A percentile compares a stretch with the other conserved stretches of the same genome.
These are phyloP conservation scores for Kwoniella dejecticola DNA, from an alignment of 768 basidiomycete species.

Conservation along the genomic window DNA sequence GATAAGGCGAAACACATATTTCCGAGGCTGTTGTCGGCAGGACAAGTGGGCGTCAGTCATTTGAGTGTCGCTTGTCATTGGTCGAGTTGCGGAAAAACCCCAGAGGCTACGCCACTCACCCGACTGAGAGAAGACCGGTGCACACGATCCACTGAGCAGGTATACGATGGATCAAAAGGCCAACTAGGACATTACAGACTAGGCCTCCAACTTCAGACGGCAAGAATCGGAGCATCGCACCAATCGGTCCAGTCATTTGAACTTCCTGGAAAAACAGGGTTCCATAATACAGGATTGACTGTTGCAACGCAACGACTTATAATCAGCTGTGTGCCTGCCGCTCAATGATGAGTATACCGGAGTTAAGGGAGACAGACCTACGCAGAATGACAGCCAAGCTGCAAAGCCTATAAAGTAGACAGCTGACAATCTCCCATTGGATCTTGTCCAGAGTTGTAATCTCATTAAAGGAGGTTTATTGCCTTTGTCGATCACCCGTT, in stretches of 20 bases:
- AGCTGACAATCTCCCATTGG: conserved; percentile 45
- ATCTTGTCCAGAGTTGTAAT: conserved; percentile 49
- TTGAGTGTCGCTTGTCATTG: not conserved
- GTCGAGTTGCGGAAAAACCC: conserved; percentile 11
- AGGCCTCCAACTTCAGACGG: conserved; percentile 41
- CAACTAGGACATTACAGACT: conserved; percentile 44
- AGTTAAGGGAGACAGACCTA: no score
- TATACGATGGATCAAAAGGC: conserved; percentile 41
- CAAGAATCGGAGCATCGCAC: conserved; percentile 33
- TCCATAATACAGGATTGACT: conserved; percentile 20
- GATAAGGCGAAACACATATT: conserved; percentile 38
- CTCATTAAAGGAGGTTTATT: conserved; percentile 50
- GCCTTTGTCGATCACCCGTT: conserved; percentile 61
- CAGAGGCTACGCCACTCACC: conserved; percentile 41
- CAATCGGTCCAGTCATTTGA: conserved; percentile 12
- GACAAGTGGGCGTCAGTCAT: no score
- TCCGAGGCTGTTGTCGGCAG: conserved; percentile 25
- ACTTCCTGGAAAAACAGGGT: conserved; percentile 25
- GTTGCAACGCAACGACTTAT: not conserved
- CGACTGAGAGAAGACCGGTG: conserved; percentile 46
- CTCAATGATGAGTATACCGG: no score
- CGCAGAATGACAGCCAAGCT: conserved; percentile 48
- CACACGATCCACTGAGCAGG: conserved; percentile 49
- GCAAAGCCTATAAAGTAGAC: conserved; percentile 47
- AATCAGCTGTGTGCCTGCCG: conserved; percentile 2